Evolutionary conservation across 129 eudicot genomes (phyloP).

Genomic region (Ambrosia trifida): DNA sequence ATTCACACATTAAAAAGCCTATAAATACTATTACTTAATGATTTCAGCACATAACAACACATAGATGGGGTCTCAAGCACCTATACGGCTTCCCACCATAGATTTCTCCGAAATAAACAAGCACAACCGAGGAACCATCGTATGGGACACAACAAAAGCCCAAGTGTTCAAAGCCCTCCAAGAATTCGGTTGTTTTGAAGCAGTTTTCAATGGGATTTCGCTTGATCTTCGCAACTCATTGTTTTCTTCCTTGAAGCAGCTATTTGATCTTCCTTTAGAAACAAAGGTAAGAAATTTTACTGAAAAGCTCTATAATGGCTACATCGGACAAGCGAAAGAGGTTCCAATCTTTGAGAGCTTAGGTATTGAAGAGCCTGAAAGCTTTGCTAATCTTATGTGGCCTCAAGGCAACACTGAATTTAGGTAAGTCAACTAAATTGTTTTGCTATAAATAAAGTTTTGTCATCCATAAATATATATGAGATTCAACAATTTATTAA

Average conservation of each 20-base stretch:
- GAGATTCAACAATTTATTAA: neutral
- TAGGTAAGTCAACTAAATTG: conserved; percentile 26
- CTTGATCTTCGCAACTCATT: conserved; percentile 33
- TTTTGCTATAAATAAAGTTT: neutral
- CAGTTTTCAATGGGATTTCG: conserved; percentile 45
- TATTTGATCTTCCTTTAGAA: conserved; percentile 69
- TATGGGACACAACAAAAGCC: conserved; percentile 45
- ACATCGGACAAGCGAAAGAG: conserved; percentile 56
- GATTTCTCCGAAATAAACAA: conserved; percentile 45
- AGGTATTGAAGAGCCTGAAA: conserved; percentile 53
- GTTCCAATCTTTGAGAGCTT: conserved; percentile 69
- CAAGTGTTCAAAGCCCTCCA: conserved; percentile 55
- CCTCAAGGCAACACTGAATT: conserved; percentile 55
- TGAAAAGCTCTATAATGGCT: conserved; percentile 59
- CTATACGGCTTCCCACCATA: conserved; percentile 52
- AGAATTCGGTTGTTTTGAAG: conserved; percentile 74
- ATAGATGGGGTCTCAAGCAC: conserved; percentile 52
- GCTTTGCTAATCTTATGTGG: conserved; percentile 51
- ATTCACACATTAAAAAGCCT: neutral
- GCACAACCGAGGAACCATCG: conserved; percentile 35
- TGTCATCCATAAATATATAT: neutral
- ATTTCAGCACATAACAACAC: conserved; percentile 27
- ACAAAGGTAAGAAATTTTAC: conserved; percentile 55
- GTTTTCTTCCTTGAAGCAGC: conserved; percentile 40
- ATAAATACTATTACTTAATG: conserved; percentile 15